These are phyloP conservation scores for Tolypocladium ophioglossoides DNA, from an alignment of 2,329 filamentous ascomycete species.

Conservation along the genomic window DNA sequence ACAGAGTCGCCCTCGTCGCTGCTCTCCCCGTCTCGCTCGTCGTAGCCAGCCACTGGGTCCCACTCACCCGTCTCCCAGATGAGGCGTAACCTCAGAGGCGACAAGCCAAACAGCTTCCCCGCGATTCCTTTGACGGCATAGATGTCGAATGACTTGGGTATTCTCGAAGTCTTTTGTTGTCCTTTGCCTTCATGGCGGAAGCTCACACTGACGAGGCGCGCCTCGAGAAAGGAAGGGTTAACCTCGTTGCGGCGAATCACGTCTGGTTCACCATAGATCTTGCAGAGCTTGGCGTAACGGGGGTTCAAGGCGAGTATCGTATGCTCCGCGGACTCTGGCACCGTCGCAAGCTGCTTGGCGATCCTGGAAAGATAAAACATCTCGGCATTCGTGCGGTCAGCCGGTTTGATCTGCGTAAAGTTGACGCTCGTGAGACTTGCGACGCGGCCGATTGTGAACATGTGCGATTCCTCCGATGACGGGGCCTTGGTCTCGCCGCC, in stretches of 20 bases:
- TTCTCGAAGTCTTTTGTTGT: conserved; percentile 29
- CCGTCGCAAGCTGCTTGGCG: conserved; percentile 58
- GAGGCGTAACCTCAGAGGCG: conserved; percentile 54
- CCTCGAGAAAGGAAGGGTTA: conserved; percentile 74
- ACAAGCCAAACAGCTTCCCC: conserved; percentile 55
- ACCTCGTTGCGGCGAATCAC: conserved; percentile 46
- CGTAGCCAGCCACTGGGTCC: conserved; percentile 62
- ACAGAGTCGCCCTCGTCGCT: conserved; percentile 39
- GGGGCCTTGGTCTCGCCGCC: conserved; percentile 32
- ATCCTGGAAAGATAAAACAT: conserved; percentile 88
- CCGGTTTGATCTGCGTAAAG: conserved; percentile 57
- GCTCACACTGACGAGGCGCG: conserved; percentile 59
- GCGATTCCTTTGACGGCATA: conserved; percentile 76
- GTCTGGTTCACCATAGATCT: conserved; percentile 61
- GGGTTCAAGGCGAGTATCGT: conserved; percentile 54
- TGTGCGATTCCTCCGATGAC: conserved; percentile 71
- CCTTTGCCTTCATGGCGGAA: conserved; percentile 24
- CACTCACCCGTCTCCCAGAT: conserved; percentile 88
- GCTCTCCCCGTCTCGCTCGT: conserved; percentile 44
- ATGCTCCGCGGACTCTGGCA: conserved; percentile 40
- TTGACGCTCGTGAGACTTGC: conserved; percentile 59
- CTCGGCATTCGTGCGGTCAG: conserved; percentile 79
- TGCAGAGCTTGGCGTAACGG: conserved; percentile 64
- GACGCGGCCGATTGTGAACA: conserved; percentile 75
- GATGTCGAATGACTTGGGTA: conserved; percentile 70